These are phyloP conservation scores for Deinandra increscens DNA, from an alignment of 129 eudicot genomes.

Conservation along the genomic window DNA sequence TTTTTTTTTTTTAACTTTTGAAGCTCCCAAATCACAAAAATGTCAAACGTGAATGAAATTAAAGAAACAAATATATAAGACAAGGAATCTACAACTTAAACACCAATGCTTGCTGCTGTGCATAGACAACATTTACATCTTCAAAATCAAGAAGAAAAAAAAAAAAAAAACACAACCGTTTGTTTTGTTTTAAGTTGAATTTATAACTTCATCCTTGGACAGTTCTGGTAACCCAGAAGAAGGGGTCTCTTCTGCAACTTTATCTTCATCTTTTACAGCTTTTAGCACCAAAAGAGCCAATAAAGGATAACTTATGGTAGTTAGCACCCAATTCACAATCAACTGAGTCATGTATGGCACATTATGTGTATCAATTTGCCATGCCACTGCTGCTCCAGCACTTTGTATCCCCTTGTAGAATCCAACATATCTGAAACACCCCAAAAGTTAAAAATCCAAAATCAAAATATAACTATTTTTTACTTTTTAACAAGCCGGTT, in stretches of 20 bases:
- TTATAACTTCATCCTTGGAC: slow-evolving; percentile 23
- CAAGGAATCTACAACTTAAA: slow-evolving; percentile 19
- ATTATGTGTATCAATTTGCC: slow-evolving; percentile 73
- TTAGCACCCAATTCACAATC: slow-evolving; percentile 61
- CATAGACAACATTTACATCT: slow-evolving; percentile 22
- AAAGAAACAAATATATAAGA: background rate
- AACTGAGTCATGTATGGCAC: slow-evolving; percentile 63
- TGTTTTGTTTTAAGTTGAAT: slow-evolving; percentile 14
- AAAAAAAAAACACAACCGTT: too few species aligned
- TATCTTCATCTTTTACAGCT: slow-evolving; percentile 66
- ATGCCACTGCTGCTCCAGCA: slow-evolving; percentile 95
- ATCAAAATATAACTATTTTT: background rate
- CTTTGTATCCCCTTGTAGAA: slow-evolving; percentile 96
- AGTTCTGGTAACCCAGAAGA: slow-evolving; percentile 23
- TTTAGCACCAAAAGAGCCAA: slow-evolving; percentile 57
- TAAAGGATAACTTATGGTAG: slow-evolving; percentile 65
- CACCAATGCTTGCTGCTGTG: slow-evolving; percentile 15
- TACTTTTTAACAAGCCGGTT: too few species aligned
- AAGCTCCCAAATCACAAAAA: background rate
- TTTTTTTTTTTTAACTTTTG: too few species aligned
- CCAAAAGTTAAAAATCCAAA: background rate
- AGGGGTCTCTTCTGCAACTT: slow-evolving; percentile 17
- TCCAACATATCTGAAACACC: slow-evolving; percentile 57
- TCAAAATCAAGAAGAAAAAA: background rate
- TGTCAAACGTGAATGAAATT: background rate